phyloP scores from a whole-genome alignment of 2,329 filamentous ascomycete species.

The Ophiostoma sp. region DNA sequence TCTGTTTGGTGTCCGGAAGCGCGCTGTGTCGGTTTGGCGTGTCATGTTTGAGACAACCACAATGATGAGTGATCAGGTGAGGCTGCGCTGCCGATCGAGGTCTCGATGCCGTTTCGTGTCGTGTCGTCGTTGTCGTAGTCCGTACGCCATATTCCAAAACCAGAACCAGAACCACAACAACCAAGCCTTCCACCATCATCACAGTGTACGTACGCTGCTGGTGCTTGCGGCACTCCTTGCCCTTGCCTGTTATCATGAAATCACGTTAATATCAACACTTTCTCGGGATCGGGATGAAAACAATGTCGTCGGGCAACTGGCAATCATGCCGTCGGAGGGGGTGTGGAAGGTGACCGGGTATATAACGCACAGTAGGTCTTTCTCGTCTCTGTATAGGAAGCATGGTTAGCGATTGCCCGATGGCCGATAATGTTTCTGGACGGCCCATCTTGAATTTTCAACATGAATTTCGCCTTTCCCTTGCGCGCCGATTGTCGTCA shows the following conservation, averaged over 20 bases:
- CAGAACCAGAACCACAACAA: background rate
- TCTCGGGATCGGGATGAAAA: background rate
- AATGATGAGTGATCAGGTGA: no score
- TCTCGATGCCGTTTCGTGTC: background rate
- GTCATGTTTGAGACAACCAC: no score
- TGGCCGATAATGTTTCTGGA: background rate
- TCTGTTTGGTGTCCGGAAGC: no score
- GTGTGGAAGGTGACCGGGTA: background rate
- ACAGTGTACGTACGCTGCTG: constrained; percentile 42
- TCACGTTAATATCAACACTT: constrained; percentile 21
- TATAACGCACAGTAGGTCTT: constrained; percentile 29
- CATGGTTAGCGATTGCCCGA: constrained; percentile 21
- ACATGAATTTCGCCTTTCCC: background rate
- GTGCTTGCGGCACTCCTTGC: constrained; percentile 75
- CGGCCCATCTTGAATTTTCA: background rate
- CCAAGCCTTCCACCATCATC: background rate
- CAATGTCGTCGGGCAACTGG: constrained; percentile 1
- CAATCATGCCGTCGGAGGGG: constrained; percentile 7
- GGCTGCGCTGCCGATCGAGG: no score
- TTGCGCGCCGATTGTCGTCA: background rate
- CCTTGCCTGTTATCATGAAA: constrained; percentile 51
- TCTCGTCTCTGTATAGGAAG: constrained; percentile 26
- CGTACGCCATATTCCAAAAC: background rate
- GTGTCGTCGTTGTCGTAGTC: background rate
- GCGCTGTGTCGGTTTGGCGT: no score